phyloP scores from a whole-genome alignment of 2,329 filamentous ascomycete genomes.

The Pochonia chlamydosporia region DNA sequence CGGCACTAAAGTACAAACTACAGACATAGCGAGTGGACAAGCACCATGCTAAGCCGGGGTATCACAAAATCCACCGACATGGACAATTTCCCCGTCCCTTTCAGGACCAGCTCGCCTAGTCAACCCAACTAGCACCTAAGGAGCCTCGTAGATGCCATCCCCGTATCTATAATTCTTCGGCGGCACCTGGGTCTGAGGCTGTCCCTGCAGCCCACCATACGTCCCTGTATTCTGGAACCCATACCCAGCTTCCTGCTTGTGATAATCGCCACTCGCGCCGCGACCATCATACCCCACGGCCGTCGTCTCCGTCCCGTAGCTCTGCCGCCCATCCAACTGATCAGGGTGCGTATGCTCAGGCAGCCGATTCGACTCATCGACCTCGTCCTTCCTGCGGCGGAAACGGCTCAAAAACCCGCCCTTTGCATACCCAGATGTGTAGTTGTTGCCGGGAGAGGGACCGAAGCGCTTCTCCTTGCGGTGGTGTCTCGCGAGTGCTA shows the following conservation, averaged over 20 bases:
- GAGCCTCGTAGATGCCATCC: constrained; percentile 30
- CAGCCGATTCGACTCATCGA: constrained; percentile 25
- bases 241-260: constrained; percentile 23
- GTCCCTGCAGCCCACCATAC: constrained; percentile 1
- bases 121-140: no score
- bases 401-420: constrained; percentile 28
- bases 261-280: constrained; percentile 20
- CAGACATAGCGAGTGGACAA: no score
- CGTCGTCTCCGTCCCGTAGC: constrained; percentile 33
- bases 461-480: constrained; percentile 69
- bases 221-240: constrained; percentile 8
- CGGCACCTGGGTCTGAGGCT: constrained; percentile 6
- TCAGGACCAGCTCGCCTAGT: background rate
- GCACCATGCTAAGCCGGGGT: no score
- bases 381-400: constrained; percentile 21
- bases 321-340: constrained; percentile 34
- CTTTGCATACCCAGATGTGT: constrained; percentile 48
- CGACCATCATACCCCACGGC: constrained; percentile 22
- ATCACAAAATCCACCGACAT: no score
- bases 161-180: constrained; percentile 26
- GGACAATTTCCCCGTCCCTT: background rate
- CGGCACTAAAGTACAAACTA: no score
- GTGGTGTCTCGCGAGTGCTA: constrained; percentile 64
- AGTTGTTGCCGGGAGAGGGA: constrained; percentile 41
- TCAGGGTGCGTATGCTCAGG: constrained; percentile 35